phyloP scores from a whole-genome alignment of 2,329 filamentous ascomycete species.

The Xylariaceae sp. region DNA sequence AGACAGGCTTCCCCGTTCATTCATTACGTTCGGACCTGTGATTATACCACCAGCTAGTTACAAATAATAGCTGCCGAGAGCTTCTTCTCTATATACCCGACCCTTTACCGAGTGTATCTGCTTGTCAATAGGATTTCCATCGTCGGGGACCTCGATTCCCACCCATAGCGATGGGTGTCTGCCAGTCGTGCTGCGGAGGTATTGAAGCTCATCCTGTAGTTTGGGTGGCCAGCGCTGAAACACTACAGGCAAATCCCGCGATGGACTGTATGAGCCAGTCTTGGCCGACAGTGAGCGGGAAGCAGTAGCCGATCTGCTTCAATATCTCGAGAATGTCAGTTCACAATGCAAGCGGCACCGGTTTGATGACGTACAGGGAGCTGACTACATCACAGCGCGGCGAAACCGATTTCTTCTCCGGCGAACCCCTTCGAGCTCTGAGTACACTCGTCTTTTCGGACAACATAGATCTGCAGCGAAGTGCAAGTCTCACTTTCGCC shows the following conservation, averaged over 20 bases:
- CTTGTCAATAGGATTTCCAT: conserved; percentile 6
- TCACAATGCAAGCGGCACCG: conserved; percentile 5
- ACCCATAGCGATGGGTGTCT: conserved; percentile 42
- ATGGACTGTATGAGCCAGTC: conserved; percentile 83
- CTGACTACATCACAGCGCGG: conserved; percentile 69
- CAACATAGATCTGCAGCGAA: conserved; percentile 96
- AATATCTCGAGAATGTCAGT: conserved; percentile 94
- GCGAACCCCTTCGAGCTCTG: conserved; percentile 89
- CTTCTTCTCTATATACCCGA: background rate
- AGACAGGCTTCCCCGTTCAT: conserved; percentile 2
- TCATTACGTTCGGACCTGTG: conserved; percentile 6
- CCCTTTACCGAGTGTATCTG: background rate
- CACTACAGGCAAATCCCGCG: conserved; percentile 71
- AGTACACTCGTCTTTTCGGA: conserved; percentile 98
- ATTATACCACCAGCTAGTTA: conserved; percentile 8
- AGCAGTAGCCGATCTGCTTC: conserved; percentile 91
- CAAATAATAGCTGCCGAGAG: background rate
- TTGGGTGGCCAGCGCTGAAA: conserved; percentile 38
- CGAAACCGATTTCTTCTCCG: conserved; percentile 98
- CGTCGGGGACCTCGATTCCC: conserved; percentile 13
- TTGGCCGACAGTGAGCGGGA: conserved; percentile 96
- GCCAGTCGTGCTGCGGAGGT: conserved; percentile 47
- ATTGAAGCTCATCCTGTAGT: conserved; percentile 21
- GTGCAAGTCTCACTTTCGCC: conserved; percentile 96
- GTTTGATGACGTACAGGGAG: background rate